phyloP scores from a whole-genome alignment of 2,329 filamentous ascomycete genomes.

The Xylariaceae sp. region DNA sequence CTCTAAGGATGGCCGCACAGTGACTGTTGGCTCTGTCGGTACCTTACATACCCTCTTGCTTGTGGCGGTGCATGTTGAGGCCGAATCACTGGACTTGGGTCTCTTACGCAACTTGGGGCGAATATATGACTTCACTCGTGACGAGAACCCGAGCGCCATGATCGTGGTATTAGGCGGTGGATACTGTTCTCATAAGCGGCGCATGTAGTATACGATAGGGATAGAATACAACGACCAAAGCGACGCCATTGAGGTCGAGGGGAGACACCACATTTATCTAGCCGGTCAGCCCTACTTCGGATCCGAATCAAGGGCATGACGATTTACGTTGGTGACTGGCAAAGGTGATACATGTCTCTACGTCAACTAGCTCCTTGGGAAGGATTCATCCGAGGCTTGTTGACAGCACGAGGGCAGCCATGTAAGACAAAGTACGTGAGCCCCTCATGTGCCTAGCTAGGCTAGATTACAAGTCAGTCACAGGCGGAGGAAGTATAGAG shows the following conservation, averaged over 20 bases:
- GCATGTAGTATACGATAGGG: neutral
- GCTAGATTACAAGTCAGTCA: too few species aligned
- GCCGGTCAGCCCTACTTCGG: constrained; percentile 1
- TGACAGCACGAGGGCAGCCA: too few species aligned
- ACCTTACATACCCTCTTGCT: constrained; percentile 1
- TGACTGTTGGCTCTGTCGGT: neutral
- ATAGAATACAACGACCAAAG: neutral
- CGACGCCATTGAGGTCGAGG: neutral
- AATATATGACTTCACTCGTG: constrained; percentile 25
- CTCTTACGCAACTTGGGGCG: constrained; percentile 21
- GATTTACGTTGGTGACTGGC: too few species aligned
- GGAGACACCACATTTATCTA: neutral
- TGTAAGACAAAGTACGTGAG: too few species aligned
- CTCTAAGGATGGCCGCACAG: too few species aligned
- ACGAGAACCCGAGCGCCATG: constrained; percentile 24
- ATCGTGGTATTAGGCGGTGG: neutral
- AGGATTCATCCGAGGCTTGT: too few species aligned
- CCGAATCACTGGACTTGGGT: constrained; percentile 14
- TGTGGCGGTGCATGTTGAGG: constrained; percentile 8
- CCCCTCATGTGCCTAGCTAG: too few species aligned
- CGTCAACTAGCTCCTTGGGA: too few species aligned
- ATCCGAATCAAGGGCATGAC: neutral
- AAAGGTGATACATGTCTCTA: too few species aligned
- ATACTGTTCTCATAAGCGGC: too few species aligned
- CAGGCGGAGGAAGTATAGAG: too few species aligned